Base-by-base conservation (phyloP, 495 filamentous ascomycete species). In the Tricharina praecox region DNA sequence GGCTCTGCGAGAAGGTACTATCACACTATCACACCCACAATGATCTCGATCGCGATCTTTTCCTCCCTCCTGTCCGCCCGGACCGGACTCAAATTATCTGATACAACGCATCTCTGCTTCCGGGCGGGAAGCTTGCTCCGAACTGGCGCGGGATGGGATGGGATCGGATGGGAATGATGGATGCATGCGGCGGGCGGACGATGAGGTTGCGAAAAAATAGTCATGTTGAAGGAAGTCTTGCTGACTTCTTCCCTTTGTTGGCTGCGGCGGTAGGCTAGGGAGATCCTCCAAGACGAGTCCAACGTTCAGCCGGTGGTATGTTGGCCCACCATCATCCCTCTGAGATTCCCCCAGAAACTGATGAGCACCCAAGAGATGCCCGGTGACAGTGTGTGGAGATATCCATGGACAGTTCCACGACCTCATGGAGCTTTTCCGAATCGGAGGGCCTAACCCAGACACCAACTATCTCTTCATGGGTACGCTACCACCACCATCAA, bases 221-320 rank as follows among this genome's bases (percentile, higher is more conserved):
- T 32, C 13, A 32, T 32, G 28, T 13, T 32, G 13, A 32, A 7
- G 28, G 28, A 32, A 32, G 7, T 32, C 16, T 39, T 16, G 8
- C 36, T 39, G 20, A 39, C 36, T 39, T 21, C 36, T 16, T 15
- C 5, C 16, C 8, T 23, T 7, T 23, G 20, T 11, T n/a, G n/a
- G n/a, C n/a, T n/a, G n/a, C n/a, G n/a, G n/a, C n/a, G n/a, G 21
- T 55, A 95, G 87, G 90, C 92, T 51, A 73, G 88, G 67, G 92
- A 96, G 62, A 87, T 97, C 40, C 73, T 97, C 52, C 85, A 93
- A 66, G 85, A 93, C 19, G 90, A 97, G 67, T 93, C 85, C 38
- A 97, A 97, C 60, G 90, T 97, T 50, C 90, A 97, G 68, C 90
- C 92, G 60, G 90, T 97, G 64, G 87, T 95, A 82, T 66, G 86